A percentile compares a stretch with the other conserved stretches of the same genome.
Conservation (phyloP, 2,329 filamentous ascomycete genomes). For the Colletotrichum agaves region DNA sequence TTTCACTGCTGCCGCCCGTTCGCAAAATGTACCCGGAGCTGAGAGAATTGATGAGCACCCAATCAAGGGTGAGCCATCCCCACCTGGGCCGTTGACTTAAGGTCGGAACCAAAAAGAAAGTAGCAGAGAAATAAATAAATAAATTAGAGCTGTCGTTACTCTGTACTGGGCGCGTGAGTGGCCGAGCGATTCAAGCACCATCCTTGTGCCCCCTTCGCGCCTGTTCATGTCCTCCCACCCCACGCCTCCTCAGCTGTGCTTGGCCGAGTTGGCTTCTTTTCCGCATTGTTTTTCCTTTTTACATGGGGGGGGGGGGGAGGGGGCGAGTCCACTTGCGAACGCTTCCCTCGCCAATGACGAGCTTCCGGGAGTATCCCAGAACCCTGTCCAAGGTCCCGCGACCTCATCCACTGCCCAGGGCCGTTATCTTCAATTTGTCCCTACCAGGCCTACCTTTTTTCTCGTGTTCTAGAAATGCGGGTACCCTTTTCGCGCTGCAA, state of each 20-base stretch:
- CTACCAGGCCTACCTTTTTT: conserved; percentile 34
- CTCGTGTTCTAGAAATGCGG: conserved; percentile 36
- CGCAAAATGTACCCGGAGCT: neutral
- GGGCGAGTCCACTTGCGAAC: conserved; percentile 1
- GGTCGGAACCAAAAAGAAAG: neutral
- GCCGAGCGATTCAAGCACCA: conserved; percentile 14
- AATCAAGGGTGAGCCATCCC: conserved; percentile 8
- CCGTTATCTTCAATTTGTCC: conserved; percentile 30
- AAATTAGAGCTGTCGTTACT: neutral
- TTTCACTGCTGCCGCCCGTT: neutral
- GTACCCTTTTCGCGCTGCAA: neutral
- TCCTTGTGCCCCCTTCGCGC: conserved; percentile 21
- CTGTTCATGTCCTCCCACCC: neutral
- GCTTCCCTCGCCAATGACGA: conserved; percentile 20
- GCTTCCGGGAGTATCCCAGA: conserved; percentile 5
- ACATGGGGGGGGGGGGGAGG: neutral
- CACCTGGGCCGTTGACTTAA: conserved; percentile 1
- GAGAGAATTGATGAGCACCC: conserved; percentile 16
- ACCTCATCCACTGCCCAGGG: conserved; percentile 21
- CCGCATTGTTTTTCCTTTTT: neutral
- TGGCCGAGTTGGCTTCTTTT: conserved; percentile 16
- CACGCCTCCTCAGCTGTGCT: conserved; percentile 13
- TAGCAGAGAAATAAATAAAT: neutral
- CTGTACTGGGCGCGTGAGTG: too few species aligned
- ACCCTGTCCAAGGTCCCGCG: conserved; percentile 4